A percentile compares a stretch with the other conserved stretches of the same genome.
These are phyloP conservation scores for Phytophthora pluvialis DNA, from an alignment of 352 stramenopile genomes.

Conservation along the genomic window DNA sequence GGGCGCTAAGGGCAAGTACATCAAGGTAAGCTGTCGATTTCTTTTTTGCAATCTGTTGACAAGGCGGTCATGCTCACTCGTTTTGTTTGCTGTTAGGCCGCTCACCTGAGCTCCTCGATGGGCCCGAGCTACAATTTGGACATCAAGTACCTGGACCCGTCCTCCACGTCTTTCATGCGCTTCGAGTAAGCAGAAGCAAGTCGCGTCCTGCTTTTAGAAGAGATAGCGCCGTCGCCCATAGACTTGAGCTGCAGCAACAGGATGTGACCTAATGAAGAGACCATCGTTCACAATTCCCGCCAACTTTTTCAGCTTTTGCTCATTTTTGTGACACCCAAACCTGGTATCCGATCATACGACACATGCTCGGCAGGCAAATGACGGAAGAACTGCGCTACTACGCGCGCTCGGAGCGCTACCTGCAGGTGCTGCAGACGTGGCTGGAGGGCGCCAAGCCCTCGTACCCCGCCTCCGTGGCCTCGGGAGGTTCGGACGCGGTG, in stretches of 20 bases:
- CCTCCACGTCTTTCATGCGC: conserved; percentile 86
- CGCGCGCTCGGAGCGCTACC: conserved; percentile 73
- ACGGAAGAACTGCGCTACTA: conserved; percentile 79
- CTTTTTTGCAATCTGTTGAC: not conserved
- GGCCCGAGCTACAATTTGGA: conserved; percentile 80
- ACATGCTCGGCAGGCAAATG: conserved; percentile 57
- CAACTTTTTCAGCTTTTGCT: conserved; percentile 4
- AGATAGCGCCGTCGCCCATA: conserved; percentile 21
- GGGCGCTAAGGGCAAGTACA: conserved; percentile 94
- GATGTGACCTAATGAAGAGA: conserved; percentile 23
- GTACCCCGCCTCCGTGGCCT: conserved; percentile 32
- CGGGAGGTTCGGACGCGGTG: conserved; percentile 36
- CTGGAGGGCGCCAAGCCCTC: conserved; percentile 40
- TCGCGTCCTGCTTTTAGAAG: conserved; percentile 28
- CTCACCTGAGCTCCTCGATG: conserved; percentile 89
- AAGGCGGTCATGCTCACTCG: conserved; percentile 8
- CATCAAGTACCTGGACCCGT: conserved; percentile 85
- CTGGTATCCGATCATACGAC: conserved; percentile 5
- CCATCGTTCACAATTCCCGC: conserved; percentile 16
- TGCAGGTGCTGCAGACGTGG: conserved; percentile 75
- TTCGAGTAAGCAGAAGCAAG: conserved; percentile 64
- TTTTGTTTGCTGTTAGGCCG: conserved; percentile 40
- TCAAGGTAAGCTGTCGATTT: conserved; percentile 56
- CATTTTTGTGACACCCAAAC: conserved; percentile 16
- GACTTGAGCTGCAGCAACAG: conserved; percentile 26